phyloP scores from a whole-genome alignment of 768 basidiomycete genomes.

The Candolleomyces eurysporus region DNA sequence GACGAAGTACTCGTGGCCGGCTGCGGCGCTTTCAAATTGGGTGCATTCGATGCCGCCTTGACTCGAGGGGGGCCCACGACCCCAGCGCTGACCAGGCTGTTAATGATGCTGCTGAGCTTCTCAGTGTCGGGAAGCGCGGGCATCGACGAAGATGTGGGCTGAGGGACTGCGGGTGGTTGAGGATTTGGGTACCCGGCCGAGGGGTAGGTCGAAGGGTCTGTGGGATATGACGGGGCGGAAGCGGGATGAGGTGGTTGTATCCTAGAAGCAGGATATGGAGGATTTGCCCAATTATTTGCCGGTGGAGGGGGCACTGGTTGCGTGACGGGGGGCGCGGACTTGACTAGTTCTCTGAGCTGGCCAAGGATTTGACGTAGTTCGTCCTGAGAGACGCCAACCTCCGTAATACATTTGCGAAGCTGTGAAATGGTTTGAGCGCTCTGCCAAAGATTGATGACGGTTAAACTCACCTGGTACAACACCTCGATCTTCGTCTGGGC shows the following conservation, averaged over 20 bases:
- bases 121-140: slow-evolving; percentile 27
- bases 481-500: slow-evolving; percentile 74
- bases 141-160: slow-evolving; percentile 26
- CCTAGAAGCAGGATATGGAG: slow-evolving; percentile 2
- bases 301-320: slow-evolving; percentile 21
- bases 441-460: not conserved
- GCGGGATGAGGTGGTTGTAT: not conserved
- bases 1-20: slow-evolving; percentile 18
- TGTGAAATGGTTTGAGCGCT: slow-evolving; percentile 22
- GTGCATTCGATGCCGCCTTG: not conserved
- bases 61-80: slow-evolving; percentile 47
- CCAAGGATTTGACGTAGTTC: slow-evolving; percentile 74
- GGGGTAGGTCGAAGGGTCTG: not conserved
- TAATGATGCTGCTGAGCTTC: slow-evolving; percentile 59
- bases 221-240: slow-evolving; percentile 1
- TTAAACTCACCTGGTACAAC: slow-evolving; percentile 68
- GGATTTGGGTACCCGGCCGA: slow-evolving; percentile 1
- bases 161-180: slow-evolving; percentile 5
- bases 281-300: slow-evolving; percentile 9
- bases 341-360: slow-evolving; percentile 64
- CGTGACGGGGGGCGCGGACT: slow-evolving; percentile 39
- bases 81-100: slow-evolving; percentile 76
- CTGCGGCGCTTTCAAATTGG: not conserved
- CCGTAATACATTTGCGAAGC: slow-evolving; percentile 66
- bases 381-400: slow-evolving; percentile 75